Percentiles rank a stretch among this genome's conserved stretches.
Evolutionary conservation across 768 basidiomycete genomes (phyloP).

Genomic region (Trametes punicea): DNA sequence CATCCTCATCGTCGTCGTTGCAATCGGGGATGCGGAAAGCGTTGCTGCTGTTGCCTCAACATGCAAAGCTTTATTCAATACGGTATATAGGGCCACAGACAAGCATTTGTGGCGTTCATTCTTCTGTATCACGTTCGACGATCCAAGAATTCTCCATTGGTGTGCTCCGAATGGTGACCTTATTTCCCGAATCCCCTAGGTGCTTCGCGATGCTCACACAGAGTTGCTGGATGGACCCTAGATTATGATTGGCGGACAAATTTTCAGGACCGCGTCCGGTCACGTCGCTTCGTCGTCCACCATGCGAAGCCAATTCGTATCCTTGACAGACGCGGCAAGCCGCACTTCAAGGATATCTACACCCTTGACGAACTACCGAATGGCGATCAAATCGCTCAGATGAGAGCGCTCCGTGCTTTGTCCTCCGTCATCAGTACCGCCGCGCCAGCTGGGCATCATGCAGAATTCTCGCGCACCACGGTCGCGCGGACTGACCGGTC

Average conservation of each 20-base stretch:
- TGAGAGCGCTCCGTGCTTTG: background rate
- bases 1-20: slow-evolving; percentile 31
- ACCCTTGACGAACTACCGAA: background rate
- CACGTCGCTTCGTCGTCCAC: background rate
- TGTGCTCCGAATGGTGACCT: background rate
- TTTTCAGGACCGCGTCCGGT: slow-evolving; percentile 1
- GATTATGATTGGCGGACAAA: background rate
- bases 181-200: no score
- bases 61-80: slow-evolving; percentile 28
- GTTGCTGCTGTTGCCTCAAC: slow-evolving; percentile 33
- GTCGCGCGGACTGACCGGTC: background rate
- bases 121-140: slow-evolving; percentile 36
- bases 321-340: background rate
- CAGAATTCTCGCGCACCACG: background rate
- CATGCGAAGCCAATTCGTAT: background rate
- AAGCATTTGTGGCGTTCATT: slow-evolving; percentile 36
- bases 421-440: background rate
- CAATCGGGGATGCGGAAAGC: slow-evolving; percentile 17
- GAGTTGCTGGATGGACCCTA: background rate
- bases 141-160: slow-evolving; percentile 22
- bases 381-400: background rate
- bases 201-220: background rate
- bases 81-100: slow-evolving; percentile 32
- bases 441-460: background rate
- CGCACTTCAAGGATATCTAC: background rate